Conservation (phyloP, 2,329 filamentous ascomycete species). For the Ceratocystis albifundus region DNA sequence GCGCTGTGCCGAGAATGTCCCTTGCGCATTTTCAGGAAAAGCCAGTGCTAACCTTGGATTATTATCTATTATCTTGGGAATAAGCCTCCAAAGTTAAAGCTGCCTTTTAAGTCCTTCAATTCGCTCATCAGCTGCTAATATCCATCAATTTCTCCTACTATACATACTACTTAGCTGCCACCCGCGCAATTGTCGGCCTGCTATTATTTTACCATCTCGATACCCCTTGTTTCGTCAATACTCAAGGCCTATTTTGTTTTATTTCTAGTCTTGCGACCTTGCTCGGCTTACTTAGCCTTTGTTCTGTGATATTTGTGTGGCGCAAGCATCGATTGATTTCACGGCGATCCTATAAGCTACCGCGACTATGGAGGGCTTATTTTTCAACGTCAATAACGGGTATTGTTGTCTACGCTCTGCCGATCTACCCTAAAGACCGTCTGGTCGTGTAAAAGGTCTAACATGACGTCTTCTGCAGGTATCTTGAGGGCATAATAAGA, state of each 20-base stretch:
- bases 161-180: background rate
- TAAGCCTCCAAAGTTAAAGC: conserved; percentile 13
- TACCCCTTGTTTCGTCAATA: background rate
- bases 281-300: background rate
- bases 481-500: conserved; percentile 92
- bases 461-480: conserved; percentile 43
- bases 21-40: conserved; percentile 11
- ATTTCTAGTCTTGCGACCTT: background rate
- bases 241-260: background rate
- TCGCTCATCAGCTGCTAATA: background rate
- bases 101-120: conserved; percentile 5
- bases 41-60: background rate
- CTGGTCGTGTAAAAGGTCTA: conserved; percentile 1
- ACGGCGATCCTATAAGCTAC: conserved; percentile 22
- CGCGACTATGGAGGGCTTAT: conserved; percentile 70
- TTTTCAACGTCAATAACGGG: conserved; percentile 92
- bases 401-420: conserved; percentile 34
- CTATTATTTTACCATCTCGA: background rate
- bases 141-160: conserved; percentile 4
- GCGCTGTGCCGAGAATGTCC: conserved; percentile 10
- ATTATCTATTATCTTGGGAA: conserved; percentile 7
- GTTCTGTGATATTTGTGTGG: conserved; percentile 5
- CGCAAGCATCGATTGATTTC: conserved; percentile 15
- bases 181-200: background rate
- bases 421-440: background rate